Percentiles rank a stretch among this genome's conserved stretches.
phyloP scores from a whole-genome alignment of 2,329 filamentous ascomycete genomes.

The Alternaria sp. region DNA sequence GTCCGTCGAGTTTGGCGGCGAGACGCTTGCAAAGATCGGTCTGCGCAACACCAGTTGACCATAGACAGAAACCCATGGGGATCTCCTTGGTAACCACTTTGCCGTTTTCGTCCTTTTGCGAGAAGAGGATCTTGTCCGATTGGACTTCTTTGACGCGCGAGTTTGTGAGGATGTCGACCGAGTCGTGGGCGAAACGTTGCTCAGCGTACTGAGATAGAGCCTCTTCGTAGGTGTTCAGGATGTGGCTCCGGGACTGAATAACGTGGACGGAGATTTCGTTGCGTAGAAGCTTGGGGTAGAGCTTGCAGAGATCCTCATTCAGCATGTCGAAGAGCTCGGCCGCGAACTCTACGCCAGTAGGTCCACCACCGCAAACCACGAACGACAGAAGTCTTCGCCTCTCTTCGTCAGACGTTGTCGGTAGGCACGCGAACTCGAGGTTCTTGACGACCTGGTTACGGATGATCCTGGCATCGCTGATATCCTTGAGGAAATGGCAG shows the following conservation, averaged over 20 bases:
- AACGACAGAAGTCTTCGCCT: conserved; percentile 88
- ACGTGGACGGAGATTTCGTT: conserved; percentile 98
- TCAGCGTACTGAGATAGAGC: conserved; percentile 91
- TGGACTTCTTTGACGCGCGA: conserved; percentile 89
- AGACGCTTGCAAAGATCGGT: conserved; percentile 79
- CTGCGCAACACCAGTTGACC: conserved; percentile 94
- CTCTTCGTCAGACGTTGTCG: conserved; percentile 88
- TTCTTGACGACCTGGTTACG: conserved; percentile 89
- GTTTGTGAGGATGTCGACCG: conserved; percentile 90
- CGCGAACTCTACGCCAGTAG: conserved; percentile 96
- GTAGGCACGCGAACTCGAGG: conserved; percentile 88
- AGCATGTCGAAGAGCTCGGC: conserved; percentile 95
- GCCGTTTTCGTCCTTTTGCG: conserved; percentile 77
- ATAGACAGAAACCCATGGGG: conserved; percentile 93
- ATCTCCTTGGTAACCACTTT: conserved; percentile 85
- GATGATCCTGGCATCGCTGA: conserved; percentile 88
- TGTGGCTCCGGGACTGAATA: conserved; percentile 92
- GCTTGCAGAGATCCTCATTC: conserved; percentile 82
- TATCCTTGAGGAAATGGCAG: conserved; percentile 94
- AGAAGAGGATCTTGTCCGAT: conserved; percentile 84
- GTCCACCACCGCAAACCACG: conserved; percentile 92
- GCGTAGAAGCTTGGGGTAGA: conserved; percentile 85
- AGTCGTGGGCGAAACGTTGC: conserved; percentile 85
- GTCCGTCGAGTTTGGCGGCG: conserved; percentile 75
- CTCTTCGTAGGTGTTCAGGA: conserved; percentile 98